Conservation (phyloP, 1,139 yeast species). For the Yamadazyma dushanensis region DNA sequence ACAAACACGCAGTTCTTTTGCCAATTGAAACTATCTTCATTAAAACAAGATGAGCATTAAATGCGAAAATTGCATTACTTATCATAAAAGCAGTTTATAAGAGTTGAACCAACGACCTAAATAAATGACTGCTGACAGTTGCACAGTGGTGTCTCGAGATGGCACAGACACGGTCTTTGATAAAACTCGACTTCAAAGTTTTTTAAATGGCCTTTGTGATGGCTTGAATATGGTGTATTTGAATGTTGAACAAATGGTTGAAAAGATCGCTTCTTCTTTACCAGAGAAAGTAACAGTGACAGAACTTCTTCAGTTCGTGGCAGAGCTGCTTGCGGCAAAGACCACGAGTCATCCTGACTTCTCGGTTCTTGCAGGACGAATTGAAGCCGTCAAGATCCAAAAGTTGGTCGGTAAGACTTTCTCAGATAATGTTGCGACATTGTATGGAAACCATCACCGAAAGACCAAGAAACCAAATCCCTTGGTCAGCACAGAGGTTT, state of each 20-base stretch:
- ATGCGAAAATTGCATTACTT: neutral
- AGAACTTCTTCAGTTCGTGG: conserved; percentile 38
- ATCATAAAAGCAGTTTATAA: too few relatives aligned
- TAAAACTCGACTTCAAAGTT: conserved; percentile 14
- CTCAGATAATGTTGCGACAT: conserved; percentile 30
- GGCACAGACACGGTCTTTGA: conserved; percentile 16
- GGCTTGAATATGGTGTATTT: conserved; percentile 23
- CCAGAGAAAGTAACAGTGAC: conserved; percentile 32
- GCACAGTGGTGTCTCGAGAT: conserved; percentile 5
- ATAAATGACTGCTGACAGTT: conserved; percentile 3
- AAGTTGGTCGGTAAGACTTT: conserved; percentile 26
- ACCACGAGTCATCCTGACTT: conserved; percentile 49
- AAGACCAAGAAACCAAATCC: conserved; percentile 13
- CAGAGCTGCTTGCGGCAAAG: conserved; percentile 48
- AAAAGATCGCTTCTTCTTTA: conserved; percentile 25
- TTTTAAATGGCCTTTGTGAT: conserved; percentile 18
- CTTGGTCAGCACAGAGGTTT: conserved; percentile 20
- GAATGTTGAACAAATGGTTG: conserved; percentile 23
- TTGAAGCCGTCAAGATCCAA: conserved; percentile 37
- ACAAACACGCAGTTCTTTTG: too few relatives aligned
- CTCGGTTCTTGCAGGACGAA: conserved; percentile 48
- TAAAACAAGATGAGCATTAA: neutral
- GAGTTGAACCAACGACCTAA: too few relatives aligned
- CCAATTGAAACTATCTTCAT: too few relatives aligned
- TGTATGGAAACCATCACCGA: conserved; percentile 21